Conservation (phyloP, 306 rosid genomes). For the Benincasa hispida region DNA sequence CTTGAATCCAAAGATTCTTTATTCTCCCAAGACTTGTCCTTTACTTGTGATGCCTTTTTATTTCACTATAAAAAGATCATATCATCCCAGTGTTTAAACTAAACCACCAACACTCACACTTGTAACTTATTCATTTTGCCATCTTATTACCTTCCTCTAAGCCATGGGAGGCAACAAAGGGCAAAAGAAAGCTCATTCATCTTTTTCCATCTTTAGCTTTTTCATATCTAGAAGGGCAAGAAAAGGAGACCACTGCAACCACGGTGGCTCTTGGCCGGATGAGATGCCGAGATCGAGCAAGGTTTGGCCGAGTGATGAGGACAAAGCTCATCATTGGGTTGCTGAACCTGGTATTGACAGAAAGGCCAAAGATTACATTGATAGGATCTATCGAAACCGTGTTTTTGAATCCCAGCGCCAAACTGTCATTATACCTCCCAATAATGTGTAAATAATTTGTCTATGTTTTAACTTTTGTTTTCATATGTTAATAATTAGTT, state of each 20-base stretch:
- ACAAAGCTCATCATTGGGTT: not conserved
- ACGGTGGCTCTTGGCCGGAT: too few relatives aligned
- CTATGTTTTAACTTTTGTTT: too few relatives aligned
- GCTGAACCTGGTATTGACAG: not conserved
- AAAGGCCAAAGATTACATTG: not conserved
- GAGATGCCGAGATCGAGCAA: conserved; percentile 20
- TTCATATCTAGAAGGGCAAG: conserved; percentile 29
- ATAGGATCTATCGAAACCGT: not conserved
- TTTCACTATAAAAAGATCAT: not conserved
- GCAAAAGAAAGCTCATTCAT: not conserved
- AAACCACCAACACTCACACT: not conserved
- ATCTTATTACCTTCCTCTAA: not conserved
- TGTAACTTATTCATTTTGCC: not conserved
- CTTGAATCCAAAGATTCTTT: too few relatives aligned
- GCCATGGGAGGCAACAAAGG: not conserved
- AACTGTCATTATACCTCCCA: not conserved
- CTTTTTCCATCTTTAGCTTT: conserved; percentile 44
- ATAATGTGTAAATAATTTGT: not conserved
- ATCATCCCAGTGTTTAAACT: not conserved
- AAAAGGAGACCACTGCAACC: too few relatives aligned
- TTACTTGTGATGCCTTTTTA: not conserved
- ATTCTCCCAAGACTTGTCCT: too few relatives aligned
- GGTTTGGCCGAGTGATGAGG: conserved; percentile 35
- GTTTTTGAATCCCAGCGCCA: not conserved
- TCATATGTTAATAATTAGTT: too few relatives aligned